Percentiles rank a stretch among this genome's conserved stretches.
Evolutionary conservation across 169 alveolate species (phyloP).

Genomic region (Babesia bigemina): DNA sequence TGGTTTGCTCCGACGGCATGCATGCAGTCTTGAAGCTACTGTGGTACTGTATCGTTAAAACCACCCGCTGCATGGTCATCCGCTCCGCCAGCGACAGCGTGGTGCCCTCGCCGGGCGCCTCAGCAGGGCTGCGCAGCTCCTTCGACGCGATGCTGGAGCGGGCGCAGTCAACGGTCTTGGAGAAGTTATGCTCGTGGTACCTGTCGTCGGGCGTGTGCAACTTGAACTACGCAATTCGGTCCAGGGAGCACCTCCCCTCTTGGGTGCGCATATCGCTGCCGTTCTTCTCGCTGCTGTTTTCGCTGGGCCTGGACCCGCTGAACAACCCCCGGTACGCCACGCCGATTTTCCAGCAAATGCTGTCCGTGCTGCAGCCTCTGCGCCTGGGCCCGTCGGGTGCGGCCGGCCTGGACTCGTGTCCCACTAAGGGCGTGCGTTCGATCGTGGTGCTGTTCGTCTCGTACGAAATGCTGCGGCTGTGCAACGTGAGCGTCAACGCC

Average conservation of each 20-base stretch:
- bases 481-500: slow-evolving; percentile 9
- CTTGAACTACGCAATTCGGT: slow-evolving; percentile 31
- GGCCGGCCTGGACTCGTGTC: slow-evolving; percentile 12
- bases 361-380: slow-evolving; percentile 49
- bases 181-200: slow-evolving; percentile 61
- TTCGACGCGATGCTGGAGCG: slow-evolving; percentile 7
- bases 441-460: slow-evolving; percentile 43
- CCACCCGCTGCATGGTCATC: slow-evolving; percentile 40
- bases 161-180: slow-evolving; percentile 35
- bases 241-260: slow-evolving; percentile 10
- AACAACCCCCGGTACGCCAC: slow-evolving; percentile 47
- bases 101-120: background rate
- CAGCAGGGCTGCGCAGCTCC: background rate
- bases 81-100: slow-evolving; percentile 13
- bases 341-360: slow-evolving; percentile 47
- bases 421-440: slow-evolving; percentile 15
- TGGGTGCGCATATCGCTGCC: slow-evolving; percentile 66
- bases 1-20: slow-evolving; percentile 15
- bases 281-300: slow-evolving; percentile 48
- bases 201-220: slow-evolving; percentile 43
- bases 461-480: slow-evolving; percentile 1
- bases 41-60: slow-evolving; percentile 41
- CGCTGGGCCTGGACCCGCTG: slow-evolving; percentile 63
- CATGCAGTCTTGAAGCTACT: slow-evolving; percentile 13
- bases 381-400: slow-evolving; percentile 9